A percentile compares a stretch with the other conserved stretches of the same genome.
Conservation (phyloP, 768 basidiomycete species). For the Lactarius deliciosus region DNA sequence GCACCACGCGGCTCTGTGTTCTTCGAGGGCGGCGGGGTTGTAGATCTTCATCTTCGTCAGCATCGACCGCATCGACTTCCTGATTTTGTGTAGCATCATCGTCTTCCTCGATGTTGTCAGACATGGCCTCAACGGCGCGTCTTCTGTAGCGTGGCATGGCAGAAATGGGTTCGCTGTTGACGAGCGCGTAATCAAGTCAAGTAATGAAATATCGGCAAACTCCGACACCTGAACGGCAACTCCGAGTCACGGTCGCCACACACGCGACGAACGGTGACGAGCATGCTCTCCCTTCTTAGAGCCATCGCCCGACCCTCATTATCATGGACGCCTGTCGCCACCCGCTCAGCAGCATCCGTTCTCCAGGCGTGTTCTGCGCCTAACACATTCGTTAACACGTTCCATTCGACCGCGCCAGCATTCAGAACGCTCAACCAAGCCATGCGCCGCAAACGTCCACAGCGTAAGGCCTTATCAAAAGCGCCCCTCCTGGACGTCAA, state of each 20-base stretch:
- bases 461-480: slow-evolving; percentile 51
- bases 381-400: slow-evolving; percentile 45
- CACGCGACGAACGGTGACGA: slow-evolving; percentile 5
- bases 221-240: neutral
- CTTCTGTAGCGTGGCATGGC: slow-evolving; percentile 44
- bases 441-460: slow-evolving; percentile 63
- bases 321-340: slow-evolving; percentile 10
- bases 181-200: neutral
- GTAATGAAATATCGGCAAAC: slow-evolving; percentile 15
- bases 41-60: slow-evolving; percentile 41
- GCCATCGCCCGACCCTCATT: slow-evolving; percentile 16
- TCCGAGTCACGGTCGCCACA: neutral
- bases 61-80: slow-evolving; percentile 42
- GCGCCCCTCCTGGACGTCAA: slow-evolving; percentile 79
- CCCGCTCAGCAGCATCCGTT: slow-evolving; percentile 23
- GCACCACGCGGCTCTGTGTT: slow-evolving; percentile 28
- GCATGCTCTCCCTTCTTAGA: slow-evolving; percentile 23
- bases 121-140: slow-evolving; percentile 48
- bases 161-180: neutral
- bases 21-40: slow-evolving; percentile 39
- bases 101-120: slow-evolving; percentile 60
- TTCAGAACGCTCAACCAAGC: slow-evolving; percentile 83
- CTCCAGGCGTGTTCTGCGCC: slow-evolving; percentile 19
- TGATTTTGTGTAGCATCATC: slow-evolving; percentile 37
- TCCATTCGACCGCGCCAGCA: slow-evolving; percentile 61